Evolutionary conservation across 176 grass and related monocot genomes (phyloP).

Genomic region (Carex parvula): DNA sequence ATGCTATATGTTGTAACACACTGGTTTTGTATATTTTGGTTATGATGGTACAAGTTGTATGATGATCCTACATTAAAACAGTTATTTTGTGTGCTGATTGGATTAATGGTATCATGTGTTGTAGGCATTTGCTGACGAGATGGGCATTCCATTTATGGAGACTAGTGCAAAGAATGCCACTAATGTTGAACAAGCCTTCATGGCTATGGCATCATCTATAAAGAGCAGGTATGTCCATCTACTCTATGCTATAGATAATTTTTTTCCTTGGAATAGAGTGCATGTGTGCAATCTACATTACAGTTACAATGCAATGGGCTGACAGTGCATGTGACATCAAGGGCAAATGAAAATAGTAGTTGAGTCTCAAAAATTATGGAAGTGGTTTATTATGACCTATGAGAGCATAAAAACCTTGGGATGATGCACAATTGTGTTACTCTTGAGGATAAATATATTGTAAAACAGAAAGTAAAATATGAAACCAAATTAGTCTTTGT

Average conservation of each 20-base stretch:
- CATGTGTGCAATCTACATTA: neutral
- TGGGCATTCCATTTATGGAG: conserved; percentile 86
- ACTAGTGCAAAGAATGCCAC: conserved; percentile 84
- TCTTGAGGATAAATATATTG: neutral
- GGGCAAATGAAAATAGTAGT: neutral
- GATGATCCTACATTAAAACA: neutral
- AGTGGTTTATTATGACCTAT: neutral
- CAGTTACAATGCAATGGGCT: neutral
- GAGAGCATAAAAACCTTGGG: neutral
- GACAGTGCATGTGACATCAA: neutral
- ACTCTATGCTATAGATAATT: neutral
- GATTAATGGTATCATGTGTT: neutral
- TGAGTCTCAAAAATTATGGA: neutral
- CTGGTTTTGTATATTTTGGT: neutral
- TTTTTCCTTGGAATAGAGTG: neutral
- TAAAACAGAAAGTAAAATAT: neutral
- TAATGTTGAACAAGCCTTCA: conserved; percentile 74
- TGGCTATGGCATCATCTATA: conserved; percentile 66
- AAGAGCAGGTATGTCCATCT: conserved; percentile 42
- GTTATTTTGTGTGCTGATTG: conserved; percentile 1
- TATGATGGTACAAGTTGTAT: neutral
- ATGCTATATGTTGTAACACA: neutral
- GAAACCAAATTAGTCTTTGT: neutral
- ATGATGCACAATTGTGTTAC: neutral
- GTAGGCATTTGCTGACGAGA: conserved; percentile 89